phyloP scores from a whole-genome alignment of 2,329 filamentous ascomycete genomes.

The Triangularia verruculosa region DNA sequence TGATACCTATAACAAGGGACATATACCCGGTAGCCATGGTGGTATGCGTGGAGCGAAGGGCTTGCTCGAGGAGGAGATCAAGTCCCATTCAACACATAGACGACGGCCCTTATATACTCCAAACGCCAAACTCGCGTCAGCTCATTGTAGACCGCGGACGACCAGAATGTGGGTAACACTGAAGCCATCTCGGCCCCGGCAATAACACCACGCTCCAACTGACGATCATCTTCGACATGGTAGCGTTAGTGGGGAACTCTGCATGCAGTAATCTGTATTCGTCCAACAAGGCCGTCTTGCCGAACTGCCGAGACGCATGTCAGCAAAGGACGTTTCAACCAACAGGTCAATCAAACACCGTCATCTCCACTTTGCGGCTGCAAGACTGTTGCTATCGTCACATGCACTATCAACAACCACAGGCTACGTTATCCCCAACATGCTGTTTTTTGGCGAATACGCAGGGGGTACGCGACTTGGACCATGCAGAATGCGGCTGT shows the following conservation, averaged over 20 bases:
- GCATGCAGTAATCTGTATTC: neutral
- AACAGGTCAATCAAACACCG: neutral
- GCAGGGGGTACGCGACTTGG: neutral
- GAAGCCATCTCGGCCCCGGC: neutral
- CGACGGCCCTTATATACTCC: neutral
- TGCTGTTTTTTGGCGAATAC: neutral
- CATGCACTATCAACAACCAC: neutral
- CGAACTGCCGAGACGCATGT: neutral
- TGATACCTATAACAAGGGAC: neutral
- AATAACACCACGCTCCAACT: neutral
- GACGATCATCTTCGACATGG: neutral
- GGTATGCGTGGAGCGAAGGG: neutral
- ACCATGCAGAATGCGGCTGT: neutral
- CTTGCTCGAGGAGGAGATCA: neutral
- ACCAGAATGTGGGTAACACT: neutral
- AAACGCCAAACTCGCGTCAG: neutral
- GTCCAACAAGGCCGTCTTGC: neutral
- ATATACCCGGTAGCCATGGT: neutral
- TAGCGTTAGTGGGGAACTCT: neutral
- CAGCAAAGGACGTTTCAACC: neutral
- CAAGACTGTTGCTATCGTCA: neutral
- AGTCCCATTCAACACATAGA: neutral
- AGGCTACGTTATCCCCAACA: neutral
- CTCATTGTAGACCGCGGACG: neutral
- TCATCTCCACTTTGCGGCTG: neutral